A percentile compares a stretch with the other conserved stretches of the same genome.
Conservation (phyloP, 768 basidiomycete species). For the Coprinellus aureogranulatus region DNA sequence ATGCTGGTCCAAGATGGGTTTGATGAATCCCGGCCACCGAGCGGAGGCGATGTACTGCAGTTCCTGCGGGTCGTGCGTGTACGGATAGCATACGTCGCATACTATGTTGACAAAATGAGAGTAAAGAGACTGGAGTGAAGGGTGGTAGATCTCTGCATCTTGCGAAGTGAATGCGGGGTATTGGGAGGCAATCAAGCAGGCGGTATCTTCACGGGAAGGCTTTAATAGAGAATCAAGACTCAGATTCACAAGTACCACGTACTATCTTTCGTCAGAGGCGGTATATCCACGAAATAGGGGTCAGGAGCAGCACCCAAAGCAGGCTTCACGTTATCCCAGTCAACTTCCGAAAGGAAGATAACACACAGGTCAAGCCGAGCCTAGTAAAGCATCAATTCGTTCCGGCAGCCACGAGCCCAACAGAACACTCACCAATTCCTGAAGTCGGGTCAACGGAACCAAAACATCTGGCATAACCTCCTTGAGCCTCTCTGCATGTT, state of each 20-base stretch:
- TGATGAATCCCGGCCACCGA: constrained; percentile 77
- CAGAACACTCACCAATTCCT: constrained; percentile 54
- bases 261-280: constrained; percentile 58
- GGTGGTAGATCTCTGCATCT: constrained; percentile 45
- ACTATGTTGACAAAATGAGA: constrained; percentile 59
- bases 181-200: constrained; percentile 36
- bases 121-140: constrained; percentile 57
- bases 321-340: constrained; percentile 75
- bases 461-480: constrained; percentile 62
- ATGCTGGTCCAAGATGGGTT: constrained; percentile 60
- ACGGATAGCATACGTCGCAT: constrained; percentile 60
- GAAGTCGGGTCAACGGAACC: constrained; percentile 67
- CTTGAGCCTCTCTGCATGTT: constrained; percentile 65
- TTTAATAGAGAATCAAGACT: too few relatives aligned
- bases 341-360: constrained; percentile 60
- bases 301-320: constrained; percentile 67
- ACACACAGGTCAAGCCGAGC: constrained; percentile 49
- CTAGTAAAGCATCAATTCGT: neutral
- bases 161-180: constrained; percentile 27
- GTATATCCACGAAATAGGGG: constrained; percentile 64
- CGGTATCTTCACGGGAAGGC: constrained; percentile 22
- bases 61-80: constrained; percentile 65
- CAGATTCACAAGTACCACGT: constrained; percentile 13
- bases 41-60: constrained; percentile 75
- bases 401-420: neutral